Evolutionary conservation across 1,139 yeast genomes (phyloP), one percentile per base, ranked within the genome.

Genomic region (Kodamaea derodonti): DNA sequence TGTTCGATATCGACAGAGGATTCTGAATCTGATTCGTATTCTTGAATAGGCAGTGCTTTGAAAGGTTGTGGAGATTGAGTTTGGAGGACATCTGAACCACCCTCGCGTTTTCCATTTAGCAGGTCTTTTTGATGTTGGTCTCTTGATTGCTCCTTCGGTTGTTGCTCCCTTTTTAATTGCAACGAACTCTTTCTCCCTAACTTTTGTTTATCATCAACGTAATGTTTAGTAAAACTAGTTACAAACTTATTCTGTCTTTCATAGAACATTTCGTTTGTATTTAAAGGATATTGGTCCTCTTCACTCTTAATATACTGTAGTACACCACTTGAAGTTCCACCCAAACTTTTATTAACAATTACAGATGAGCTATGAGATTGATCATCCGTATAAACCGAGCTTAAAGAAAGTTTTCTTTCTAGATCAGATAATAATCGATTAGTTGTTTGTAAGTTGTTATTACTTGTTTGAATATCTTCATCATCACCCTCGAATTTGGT

Each of bases 241-340:
- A 61, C 49, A 35, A 61, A 59, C 40, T 50, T 52, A 29, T 48
- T 45, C 43, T 63, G 66, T 33, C 72, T 53, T 34, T 67, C 69
- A 11, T 60, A 54, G 39, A 51, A 69, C 31, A 69, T 48, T 25
- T 59, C 66, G 43, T 64, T 58, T 20, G 72, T 56, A 38, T 62
- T 54, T 35, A 64, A 61, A 27, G 48, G 50, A 31, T 47, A 43
- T 14, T 45, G 41, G 31, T 51, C 49, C 18, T 48, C 51, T 30
- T 51, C 51, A 27, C 46, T 48, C 27, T 52, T 54, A 34, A 63
- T 58, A 35, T 59, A 58, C 39, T 48, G 54, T 14, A 63, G 46
- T 22, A 65, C 70, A 20, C 52, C 49, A 37, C 60, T 54, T n/a
- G 60, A 66, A 12, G 54, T 43, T 2, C 66, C 68, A 17, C 42